Conservation (phyloP, 106 monocot species). For the Alisma plantagoaquatica region DNA sequence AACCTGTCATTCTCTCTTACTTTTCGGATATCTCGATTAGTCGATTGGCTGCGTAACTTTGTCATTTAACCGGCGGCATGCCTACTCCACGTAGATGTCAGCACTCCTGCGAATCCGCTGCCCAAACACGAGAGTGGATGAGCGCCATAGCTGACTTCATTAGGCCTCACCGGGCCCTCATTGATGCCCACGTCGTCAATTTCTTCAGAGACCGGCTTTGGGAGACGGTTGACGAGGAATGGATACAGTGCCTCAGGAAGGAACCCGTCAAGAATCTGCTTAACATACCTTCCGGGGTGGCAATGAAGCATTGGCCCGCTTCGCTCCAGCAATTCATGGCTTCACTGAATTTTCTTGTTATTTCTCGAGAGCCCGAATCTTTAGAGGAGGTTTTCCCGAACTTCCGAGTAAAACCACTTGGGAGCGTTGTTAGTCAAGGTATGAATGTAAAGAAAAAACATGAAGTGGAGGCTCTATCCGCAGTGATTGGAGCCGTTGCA, state of each 20-base stretch:
- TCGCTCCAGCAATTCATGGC: constrained; percentile 60
- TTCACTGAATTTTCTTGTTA: constrained; percentile 40
- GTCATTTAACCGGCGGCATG: constrained; percentile 18
- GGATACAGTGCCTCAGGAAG: constrained; percentile 71
- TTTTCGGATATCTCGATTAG: too few relatives aligned
- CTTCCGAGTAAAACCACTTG: constrained; percentile 39
- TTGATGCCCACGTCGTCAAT: constrained; percentile 91
- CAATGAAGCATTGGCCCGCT: constrained; percentile 67
- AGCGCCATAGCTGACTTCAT: constrained; percentile 61
- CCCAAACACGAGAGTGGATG: constrained; percentile 73
- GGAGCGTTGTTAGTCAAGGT: constrained; percentile 80
- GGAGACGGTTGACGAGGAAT: constrained; percentile 58
- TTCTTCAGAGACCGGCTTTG: constrained; percentile 91
- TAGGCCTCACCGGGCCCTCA: constrained; percentile 31
- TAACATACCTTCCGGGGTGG: constrained; percentile 49
- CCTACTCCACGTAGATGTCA: constrained; percentile 1
- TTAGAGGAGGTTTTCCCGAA: constrained; percentile 34
- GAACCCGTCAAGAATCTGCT: constrained; percentile 62
- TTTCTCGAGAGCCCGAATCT: constrained; percentile 48
- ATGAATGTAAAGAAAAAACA: constrained; percentile 96
- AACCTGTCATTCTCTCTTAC: too few relatives aligned
- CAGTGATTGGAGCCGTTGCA: constrained; percentile 39
- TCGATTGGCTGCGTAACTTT: too few relatives aligned
- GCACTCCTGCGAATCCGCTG: constrained; percentile 46
- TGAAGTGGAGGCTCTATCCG: constrained; percentile 85